phyloP scores from a whole-genome alignment of 2,329 filamentous ascomycete genomes.

The Rugonectria rugulosa region DNA sequence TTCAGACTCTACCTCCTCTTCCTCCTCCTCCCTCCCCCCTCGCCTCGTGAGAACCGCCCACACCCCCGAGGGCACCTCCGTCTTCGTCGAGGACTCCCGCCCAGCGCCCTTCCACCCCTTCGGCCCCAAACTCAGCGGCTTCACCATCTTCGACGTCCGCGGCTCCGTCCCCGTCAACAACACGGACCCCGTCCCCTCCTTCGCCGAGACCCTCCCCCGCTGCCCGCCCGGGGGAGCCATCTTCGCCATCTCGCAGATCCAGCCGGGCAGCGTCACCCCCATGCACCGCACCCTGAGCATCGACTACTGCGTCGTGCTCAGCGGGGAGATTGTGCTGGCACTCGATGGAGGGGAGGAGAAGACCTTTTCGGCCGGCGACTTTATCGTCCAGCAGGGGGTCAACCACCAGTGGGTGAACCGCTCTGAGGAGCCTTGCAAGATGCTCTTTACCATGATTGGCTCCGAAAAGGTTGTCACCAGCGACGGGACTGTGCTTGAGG shows the following conservation, averaged over 20 bases:
- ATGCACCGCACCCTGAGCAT: conserved; percentile 53
- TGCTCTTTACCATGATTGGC: conserved; percentile 51
- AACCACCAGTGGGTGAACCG: conserved; percentile 56
- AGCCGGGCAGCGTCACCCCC: conserved; percentile 40
- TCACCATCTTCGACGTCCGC: conserved; percentile 43
- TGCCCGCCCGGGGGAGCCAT: conserved; percentile 46
- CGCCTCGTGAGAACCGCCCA: conserved; percentile 44
- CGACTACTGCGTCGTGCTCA: conserved; percentile 50
- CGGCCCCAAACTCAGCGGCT: conserved; percentile 39
- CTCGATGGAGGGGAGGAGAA: conserved; percentile 52
- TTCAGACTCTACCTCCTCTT: not conserved
- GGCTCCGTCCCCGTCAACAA: conserved; percentile 43
- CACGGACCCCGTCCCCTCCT: conserved; percentile 20
- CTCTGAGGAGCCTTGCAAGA: conserved; percentile 44
- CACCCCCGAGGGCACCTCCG: conserved; percentile 40
- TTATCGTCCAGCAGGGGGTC: conserved; percentile 51
- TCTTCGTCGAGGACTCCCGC: conserved; percentile 41
- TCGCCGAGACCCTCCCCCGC: conserved; percentile 40
- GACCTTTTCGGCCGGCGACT: conserved; percentile 46
- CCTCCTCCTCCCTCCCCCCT: conserved; percentile 15
- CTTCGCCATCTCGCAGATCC: conserved; percentile 45
- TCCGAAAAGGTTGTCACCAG: conserved; percentile 48
- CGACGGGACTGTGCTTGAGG: conserved; percentile 47
- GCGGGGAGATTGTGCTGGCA: conserved; percentile 48
- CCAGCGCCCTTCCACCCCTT: conserved; percentile 41